phyloP scores from a whole-genome alignment of 169 alveolate genomes.

The Plasmodium vinckei region DNA sequence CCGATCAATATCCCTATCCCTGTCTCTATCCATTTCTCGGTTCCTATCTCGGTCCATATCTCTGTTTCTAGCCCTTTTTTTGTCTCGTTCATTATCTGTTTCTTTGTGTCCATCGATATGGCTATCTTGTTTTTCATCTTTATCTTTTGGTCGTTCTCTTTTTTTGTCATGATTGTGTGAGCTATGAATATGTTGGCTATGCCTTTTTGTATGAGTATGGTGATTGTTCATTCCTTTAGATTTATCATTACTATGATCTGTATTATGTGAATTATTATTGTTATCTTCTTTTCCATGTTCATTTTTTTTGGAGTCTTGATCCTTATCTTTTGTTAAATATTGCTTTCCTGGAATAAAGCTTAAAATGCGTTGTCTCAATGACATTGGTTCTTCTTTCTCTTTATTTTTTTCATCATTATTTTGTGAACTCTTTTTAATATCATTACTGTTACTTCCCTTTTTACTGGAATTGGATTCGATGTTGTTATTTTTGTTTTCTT shows the following conservation, averaged over 20 bases:
- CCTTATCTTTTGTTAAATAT: not conserved
- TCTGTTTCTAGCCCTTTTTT: conserved; percentile 8
- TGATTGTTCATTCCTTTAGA: not conserved
- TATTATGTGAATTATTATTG: no score
- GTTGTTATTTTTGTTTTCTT: no score
- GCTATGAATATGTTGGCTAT: no score
- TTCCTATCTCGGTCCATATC: conserved; percentile 35
- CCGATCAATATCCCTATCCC: conserved; percentile 1
- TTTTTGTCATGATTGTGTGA: not conserved
- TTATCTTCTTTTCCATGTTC: not conserved
- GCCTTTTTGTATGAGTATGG: no score
- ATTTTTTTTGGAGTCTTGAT: not conserved
- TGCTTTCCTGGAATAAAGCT: not conserved
- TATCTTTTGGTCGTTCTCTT: conserved; percentile 3
- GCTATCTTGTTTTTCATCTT: not conserved
- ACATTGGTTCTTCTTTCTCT: not conserved
- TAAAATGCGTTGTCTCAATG: no score
- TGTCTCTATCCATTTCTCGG: conserved; percentile 9
- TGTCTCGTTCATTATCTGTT: conserved; percentile 4
- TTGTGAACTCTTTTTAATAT: not conserved
- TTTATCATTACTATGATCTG: not conserved
- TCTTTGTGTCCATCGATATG: conserved; percentile 10
- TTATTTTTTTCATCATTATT: conserved; percentile 15
- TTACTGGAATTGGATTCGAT: no score
- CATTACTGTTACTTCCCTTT: not conserved